These are phyloP conservation scores for Gymnopus androsaceus DNA, from an alignment of 1,284 basidiomycete species.

Conservation along the genomic window DNA sequence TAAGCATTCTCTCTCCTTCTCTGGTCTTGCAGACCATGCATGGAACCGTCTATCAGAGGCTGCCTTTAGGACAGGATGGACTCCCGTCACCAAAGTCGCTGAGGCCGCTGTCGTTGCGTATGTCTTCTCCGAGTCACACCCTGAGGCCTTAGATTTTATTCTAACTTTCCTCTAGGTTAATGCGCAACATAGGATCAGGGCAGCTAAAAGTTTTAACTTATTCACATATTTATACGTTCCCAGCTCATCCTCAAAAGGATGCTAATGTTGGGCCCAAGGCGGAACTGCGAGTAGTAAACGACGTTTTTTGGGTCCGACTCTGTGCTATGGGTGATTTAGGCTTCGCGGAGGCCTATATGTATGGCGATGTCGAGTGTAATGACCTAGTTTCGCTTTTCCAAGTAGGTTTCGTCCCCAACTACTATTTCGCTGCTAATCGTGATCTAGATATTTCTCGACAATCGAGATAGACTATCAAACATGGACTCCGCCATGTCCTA, in stretches of 20 bases:
- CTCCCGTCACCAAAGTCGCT: conserved; percentile 42
- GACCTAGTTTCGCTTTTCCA: conserved; percentile 66
- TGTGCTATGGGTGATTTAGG: conserved; percentile 68
- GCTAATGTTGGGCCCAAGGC: conserved; percentile 35
- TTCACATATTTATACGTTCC: conserved; percentile 49
- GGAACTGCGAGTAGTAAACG: conserved; percentile 58
- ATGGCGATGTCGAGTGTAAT: conserved; percentile 67
- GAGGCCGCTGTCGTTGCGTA: conserved; percentile 50
- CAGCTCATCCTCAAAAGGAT: conserved; percentile 27
- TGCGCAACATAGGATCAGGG: conserved; percentile 50
- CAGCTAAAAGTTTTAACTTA: conserved; percentile 48
- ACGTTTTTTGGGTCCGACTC: conserved; percentile 70
- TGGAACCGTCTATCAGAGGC: conserved; percentile 40
- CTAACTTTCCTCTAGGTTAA: conserved; percentile 34
- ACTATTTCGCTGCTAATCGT: background rate
- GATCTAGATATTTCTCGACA: conserved; percentile 67
- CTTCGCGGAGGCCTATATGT: conserved; percentile 77
- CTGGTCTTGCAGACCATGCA: conserved; percentile 40
- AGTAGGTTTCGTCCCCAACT: conserved; percentile 32
- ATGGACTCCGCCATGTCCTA: conserved; percentile 50
- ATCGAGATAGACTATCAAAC: conserved; percentile 52
- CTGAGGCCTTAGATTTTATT: conserved; percentile 4
- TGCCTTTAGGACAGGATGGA: conserved; percentile 40
- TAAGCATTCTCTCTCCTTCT: conserved; percentile 44
- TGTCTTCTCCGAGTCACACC: conserved; percentile 22